Percentiles rank a stretch among this genome's conserved stretches.
phyloP scores from a whole-genome alignment of 306 rosid genomes.

The Sechiopsis laciniata region DNA sequence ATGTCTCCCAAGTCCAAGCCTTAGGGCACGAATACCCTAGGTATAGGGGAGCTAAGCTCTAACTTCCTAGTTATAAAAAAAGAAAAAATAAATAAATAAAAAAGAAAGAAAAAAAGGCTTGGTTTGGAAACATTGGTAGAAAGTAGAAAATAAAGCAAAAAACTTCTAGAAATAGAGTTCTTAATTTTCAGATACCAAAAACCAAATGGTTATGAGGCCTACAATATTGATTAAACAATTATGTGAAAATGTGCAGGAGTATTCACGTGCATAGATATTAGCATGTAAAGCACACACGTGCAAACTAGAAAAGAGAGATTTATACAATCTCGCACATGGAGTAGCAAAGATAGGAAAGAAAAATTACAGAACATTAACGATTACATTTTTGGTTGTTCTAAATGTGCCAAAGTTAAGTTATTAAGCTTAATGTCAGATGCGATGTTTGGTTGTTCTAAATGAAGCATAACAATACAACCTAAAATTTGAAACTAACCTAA shows the following conservation, averaged over 20 bases:
- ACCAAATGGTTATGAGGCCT: too few species aligned
- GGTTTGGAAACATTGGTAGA: too few species aligned
- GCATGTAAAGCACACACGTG: not conserved
- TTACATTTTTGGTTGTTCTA: not conserved
- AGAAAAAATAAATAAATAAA: too few species aligned
- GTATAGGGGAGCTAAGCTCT: too few species aligned
- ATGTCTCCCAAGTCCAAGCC: too few species aligned
- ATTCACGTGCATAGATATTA: not conserved
- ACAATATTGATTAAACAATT: not conserved
- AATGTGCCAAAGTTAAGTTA: not conserved
- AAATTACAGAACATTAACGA: slow-evolving; percentile 7
- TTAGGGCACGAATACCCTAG: too few species aligned
- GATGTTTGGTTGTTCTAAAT: not conserved
- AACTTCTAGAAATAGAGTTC: too few species aligned
- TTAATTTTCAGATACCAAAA: too few species aligned
- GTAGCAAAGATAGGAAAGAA: not conserved
- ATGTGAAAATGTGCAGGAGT: not conserved
- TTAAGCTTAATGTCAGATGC: not conserved
- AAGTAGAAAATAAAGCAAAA: too few species aligned
- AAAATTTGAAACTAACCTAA: slow-evolving; percentile 56
- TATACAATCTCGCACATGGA: not conserved
- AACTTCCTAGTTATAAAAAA: too few species aligned
- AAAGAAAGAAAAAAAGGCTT: too few species aligned
- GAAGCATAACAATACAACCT: not conserved
- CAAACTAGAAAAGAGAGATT: not conserved